These are phyloP conservation scores for Colletotrichum neosansevieriae DNA, from an alignment of 2,329 filamentous ascomycete genomes.

Conservation along the genomic window DNA sequence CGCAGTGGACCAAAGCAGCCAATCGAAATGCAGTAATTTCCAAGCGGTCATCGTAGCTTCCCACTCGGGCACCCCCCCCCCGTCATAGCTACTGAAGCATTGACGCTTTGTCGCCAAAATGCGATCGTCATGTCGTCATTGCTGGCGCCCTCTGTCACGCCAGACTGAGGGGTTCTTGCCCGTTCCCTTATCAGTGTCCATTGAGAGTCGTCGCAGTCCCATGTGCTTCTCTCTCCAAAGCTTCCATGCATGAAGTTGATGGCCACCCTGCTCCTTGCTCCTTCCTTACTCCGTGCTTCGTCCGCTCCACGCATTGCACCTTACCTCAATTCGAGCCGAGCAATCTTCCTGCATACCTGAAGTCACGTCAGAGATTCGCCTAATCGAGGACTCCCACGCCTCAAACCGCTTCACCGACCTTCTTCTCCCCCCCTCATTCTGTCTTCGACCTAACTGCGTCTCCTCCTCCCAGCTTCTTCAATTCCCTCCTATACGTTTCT, in stretches of 20 bases:
- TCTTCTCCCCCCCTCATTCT: not conserved
- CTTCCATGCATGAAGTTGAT: not conserved
- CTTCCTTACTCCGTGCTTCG: not conserved
- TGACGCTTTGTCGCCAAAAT: not conserved
- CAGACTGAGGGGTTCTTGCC: constrained; percentile 2
- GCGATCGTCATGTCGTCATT: constrained; percentile 15
- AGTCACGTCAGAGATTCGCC: no score
- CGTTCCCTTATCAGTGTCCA: constrained; percentile 9
- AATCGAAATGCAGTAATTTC: constrained; percentile 2
- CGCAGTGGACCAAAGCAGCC: not conserved
- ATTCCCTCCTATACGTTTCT: not conserved
- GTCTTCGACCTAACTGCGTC: not conserved
- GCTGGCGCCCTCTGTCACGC: not conserved
- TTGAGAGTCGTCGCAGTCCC: not conserved
- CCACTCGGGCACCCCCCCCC: no score
- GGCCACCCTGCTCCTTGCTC: not conserved
- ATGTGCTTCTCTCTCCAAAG: not conserved
- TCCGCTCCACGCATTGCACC: no score
- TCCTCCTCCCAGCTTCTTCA: not conserved
- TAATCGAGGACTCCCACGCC: not conserved
- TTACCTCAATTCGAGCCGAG: not conserved
- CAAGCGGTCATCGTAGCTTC: constrained; percentile 18
- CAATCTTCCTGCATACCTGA: no score
- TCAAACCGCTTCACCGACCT: not conserved
- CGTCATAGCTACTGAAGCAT: constrained; percentile 5